A percentile compares a stretch with the other conserved stretches of the same genome.
These are phyloP conservation scores for Leishmania mexicana DNA, from an alignment of 208 protist genomes.

Conservation along the genomic window DNA sequence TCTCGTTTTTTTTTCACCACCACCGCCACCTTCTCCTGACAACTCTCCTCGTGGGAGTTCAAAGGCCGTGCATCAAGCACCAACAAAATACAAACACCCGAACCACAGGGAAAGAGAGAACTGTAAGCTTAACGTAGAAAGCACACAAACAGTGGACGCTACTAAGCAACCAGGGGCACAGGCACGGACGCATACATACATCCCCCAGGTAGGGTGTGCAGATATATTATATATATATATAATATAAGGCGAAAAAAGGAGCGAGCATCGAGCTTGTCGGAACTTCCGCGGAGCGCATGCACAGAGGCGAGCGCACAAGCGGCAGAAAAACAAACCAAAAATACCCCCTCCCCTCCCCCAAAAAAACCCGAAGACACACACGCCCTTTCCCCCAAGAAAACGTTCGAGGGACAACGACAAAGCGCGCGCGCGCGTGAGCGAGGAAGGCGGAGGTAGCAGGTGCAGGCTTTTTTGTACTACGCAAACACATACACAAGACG, in stretches of 20 bases:
- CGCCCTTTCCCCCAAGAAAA: too few relatives aligned
- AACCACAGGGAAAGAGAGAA: not conserved
- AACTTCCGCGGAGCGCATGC: not conserved
- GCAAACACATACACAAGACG: not conserved
- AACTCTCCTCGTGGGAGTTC: not conserved
- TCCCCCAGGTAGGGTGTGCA: not conserved
- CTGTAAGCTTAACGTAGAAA: not conserved
- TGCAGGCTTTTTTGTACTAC: not conserved
- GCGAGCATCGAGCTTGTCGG: not conserved
- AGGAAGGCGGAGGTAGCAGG: not conserved
- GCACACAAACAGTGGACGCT: not conserved
- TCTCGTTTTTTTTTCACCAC: not conserved
- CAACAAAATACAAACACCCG: not conserved
- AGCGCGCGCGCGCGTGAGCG: not conserved
- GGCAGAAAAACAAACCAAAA: not conserved
- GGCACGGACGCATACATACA: not conserved
- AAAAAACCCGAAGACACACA: not conserved
- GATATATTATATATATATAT: too few relatives aligned
- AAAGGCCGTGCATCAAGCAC: not conserved
- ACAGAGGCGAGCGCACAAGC: not conserved
- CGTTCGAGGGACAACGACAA: too few relatives aligned
- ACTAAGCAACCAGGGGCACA: not conserved
- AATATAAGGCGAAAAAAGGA: not conserved
- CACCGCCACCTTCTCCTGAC: not conserved
- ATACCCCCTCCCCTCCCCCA: not conserved